Base-by-base conservation (phyloP, 305 asterid genomes). In the Caryopteris hybrid region DNA sequence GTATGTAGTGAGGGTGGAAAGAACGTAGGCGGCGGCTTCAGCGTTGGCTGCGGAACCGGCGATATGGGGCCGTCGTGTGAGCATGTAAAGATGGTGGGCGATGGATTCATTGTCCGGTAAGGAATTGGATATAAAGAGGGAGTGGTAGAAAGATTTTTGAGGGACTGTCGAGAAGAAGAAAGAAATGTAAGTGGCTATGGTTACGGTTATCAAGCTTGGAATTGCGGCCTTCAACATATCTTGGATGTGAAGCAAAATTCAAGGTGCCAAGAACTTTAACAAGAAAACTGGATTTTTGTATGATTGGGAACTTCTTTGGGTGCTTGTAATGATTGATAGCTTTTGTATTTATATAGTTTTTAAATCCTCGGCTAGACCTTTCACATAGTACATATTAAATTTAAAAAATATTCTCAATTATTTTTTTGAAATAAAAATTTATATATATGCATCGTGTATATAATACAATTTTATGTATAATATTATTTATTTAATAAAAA, bases 1-100 rank as follows among this genome's bases (percentile, higher is more conserved):
- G 82, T 59, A 78, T 78, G 92, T 81, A 69, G 83, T 31, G 56
- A 92, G 82, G 22, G 83, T 83, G 75, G 91, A 84, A 18, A 84
- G 74, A 36, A 92, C 96, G 79, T 89, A 89, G 27, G 71, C 74
- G 36, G 96, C 95, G 21, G 95, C 95, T 42, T 79, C 88, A 6
- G 87, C 85, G 79, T 91, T 91, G 72, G 98, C 95, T 48, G 80
- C 62, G 36, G 96, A 77, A 48, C 95, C 96, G 51, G 96, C 92
- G 60, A 83, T 76, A 69, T 92, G 98, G 20, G 98, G 96, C 64
- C 91, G 87, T 18, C 76, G 83, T 6, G 96, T 89, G 59, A 92
- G 84, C 55, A 34, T 60, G 67, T 75, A 79, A 8, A 92, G 95
- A 61, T 89, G 92, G 78, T 75, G 64, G 47, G 92, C 82, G 77